A percentile compares a stretch with the other conserved stretches of the same genome.
phyloP scores from a whole-genome alignment of 768 basidiomycete genomes.

The Lyophyllum shimeji region DNA sequence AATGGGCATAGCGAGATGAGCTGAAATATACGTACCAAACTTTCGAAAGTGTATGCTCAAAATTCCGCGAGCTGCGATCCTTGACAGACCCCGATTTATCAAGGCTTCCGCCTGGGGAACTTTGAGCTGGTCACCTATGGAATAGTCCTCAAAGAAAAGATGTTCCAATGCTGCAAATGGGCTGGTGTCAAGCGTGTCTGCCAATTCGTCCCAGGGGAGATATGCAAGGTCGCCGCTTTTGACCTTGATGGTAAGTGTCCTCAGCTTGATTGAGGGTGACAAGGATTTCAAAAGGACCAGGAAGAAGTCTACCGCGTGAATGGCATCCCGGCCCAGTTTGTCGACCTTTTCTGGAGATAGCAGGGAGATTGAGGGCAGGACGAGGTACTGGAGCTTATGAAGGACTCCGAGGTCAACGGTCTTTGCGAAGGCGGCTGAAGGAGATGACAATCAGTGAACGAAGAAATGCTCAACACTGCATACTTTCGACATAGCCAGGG shows the following conservation, averaged over 20 bases:
- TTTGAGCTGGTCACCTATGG: background rate
- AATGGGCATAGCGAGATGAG: too few relatives aligned
- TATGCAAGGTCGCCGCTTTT: background rate
- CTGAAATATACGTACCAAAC: background rate
- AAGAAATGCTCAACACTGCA: background rate
- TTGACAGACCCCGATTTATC: background rate
- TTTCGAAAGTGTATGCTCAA: background rate
- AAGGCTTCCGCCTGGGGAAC: background rate
- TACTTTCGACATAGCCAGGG: background rate
- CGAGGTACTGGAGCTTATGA: background rate
- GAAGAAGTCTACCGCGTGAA: background rate
- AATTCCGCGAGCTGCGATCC: background rate
- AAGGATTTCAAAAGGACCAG: background rate
- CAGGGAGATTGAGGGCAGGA: background rate
- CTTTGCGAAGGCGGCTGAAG: background rate
- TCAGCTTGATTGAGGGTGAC: background rate
- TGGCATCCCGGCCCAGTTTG: background rate
- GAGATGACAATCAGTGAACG: background rate
- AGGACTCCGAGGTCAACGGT: background rate
- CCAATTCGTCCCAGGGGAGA: background rate
- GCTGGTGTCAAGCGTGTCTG: background rate
- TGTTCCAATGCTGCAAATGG: background rate
- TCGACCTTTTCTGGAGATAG: background rate
- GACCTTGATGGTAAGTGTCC: background rate
- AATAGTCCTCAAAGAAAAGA: background rate